Conservation (phyloP, 2,329 filamentous ascomycete genomes). For the Hypoxylon sp. region DNA sequence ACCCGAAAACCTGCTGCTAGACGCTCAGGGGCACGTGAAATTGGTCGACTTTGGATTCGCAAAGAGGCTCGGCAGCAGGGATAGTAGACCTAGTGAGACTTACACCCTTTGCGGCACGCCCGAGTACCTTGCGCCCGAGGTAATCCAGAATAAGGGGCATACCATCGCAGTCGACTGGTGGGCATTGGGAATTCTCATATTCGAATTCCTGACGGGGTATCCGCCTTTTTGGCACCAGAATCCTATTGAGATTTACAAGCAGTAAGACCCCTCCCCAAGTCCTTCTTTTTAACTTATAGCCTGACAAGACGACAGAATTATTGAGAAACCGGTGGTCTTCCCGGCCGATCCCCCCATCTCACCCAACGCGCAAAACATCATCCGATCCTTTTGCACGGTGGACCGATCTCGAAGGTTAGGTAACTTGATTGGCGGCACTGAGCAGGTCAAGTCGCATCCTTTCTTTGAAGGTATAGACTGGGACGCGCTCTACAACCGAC, state of each 20-base stretch:
- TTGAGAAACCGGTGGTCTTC: slow-evolving; percentile 79
- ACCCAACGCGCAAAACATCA: slow-evolving; percentile 74
- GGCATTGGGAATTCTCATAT: slow-evolving; percentile 84
- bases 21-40: slow-evolving; percentile 80
- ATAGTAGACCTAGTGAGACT: slow-evolving; percentile 67
- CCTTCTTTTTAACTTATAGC: neutral
- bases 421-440: slow-evolving; percentile 78
- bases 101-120: slow-evolving; percentile 86
- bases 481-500: slow-evolving; percentile 73
- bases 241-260: slow-evolving; percentile 86
- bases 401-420: slow-evolving; percentile 80
- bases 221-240: slow-evolving; percentile 89
- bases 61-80: slow-evolving; percentile 72
- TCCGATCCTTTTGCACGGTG: slow-evolving; percentile 77
- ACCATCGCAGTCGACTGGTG: slow-evolving; percentile 85
- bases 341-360: slow-evolving; percentile 72
- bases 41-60: slow-evolving; percentile 87
- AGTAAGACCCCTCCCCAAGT: slow-evolving; percentile 55
- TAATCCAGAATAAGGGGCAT: slow-evolving; percentile 82
- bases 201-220: slow-evolving; percentile 85
- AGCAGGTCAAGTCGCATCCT: slow-evolving; percentile 75
- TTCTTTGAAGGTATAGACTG: slow-evolving; percentile 80
- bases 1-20: slow-evolving; percentile 82
- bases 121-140: slow-evolving; percentile 84
- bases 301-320: slow-evolving; percentile 63